Percentiles rank a stretch among this genome's conserved stretches.
Evolutionary conservation across 352 stramenopile species (phyloP).

Genomic region (Blastocystis sp.): DNA sequence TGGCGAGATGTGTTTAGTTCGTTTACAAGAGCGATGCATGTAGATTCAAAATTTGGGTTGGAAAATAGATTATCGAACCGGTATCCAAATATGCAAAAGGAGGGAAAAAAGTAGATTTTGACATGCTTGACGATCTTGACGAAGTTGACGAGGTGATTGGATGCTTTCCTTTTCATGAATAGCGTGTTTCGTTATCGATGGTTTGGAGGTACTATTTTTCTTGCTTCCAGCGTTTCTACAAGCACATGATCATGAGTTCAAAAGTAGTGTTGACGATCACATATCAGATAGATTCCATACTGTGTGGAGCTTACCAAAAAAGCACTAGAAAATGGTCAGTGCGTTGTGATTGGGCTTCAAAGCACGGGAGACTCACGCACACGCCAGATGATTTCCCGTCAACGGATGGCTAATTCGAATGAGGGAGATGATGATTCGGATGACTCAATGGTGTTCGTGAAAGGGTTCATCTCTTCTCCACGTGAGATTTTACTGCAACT

Average conservation of each 20-base stretch:
- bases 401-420: background rate
- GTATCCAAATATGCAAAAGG: background rate
- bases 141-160: background rate
- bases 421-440: background rate
- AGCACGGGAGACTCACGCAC: slow-evolving; percentile 70
- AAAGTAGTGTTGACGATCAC: background rate
- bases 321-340: slow-evolving; percentile 63
- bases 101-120: background rate
- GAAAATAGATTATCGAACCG: background rate
- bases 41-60: background rate
- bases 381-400: slow-evolving; percentile 56
- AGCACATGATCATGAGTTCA: slow-evolving; percentile 48
- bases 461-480: slow-evolving; percentile 28
- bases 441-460: background rate
- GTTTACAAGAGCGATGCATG: slow-evolving; percentile 65
- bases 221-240: slow-evolving; percentile 44
- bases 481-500: background rate
- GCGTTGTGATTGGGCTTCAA: slow-evolving; percentile 73
- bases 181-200: slow-evolving; percentile 2
- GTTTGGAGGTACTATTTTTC: slow-evolving; percentile 43
- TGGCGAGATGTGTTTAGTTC: slow-evolving; percentile 20
- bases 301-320: background rate
- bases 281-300: background rate
- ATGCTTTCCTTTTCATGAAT: background rate
- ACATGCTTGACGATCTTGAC: background rate